These are phyloP conservation scores for Blastobotrys muscicola DNA, from an alignment of 805 yeast species.

Conservation along the genomic window DNA sequence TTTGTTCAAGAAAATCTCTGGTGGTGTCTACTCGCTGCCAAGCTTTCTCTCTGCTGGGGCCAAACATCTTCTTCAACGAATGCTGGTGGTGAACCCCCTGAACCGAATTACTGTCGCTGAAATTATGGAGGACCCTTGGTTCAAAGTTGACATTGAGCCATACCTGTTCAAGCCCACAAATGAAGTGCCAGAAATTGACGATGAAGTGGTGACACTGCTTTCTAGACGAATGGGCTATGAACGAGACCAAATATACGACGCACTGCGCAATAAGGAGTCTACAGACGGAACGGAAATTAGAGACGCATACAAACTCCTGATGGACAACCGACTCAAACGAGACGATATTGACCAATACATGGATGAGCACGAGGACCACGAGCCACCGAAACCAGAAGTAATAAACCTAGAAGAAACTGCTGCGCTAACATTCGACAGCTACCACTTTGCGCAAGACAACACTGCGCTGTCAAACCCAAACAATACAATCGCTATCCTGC, in stretches of 20 bases:
- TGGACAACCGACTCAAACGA: constrained; percentile 47
- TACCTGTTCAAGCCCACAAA: constrained; percentile 41
- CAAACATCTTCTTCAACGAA: constrained; percentile 66
- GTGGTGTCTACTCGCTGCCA: constrained; percentile 88
- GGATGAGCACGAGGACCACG: constrained; percentile 4
- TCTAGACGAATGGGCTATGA: constrained; percentile 84
- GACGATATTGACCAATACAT: constrained; percentile 16
- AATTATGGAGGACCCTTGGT: constrained; percentile 93
- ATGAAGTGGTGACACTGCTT: constrained; percentile 63
- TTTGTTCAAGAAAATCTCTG: constrained; percentile 80
- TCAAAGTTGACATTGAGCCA: constrained; percentile 68
- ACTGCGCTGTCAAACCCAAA: constrained; percentile 38
- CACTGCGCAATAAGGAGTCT: constrained; percentile 36
- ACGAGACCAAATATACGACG: constrained; percentile 68
- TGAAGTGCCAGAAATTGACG: constrained; percentile 44
- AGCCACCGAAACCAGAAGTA: constrained; percentile 4
- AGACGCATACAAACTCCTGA: constrained; percentile 75
- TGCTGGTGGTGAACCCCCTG: constrained; percentile 91
- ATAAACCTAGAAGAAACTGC: constrained; percentile 24
- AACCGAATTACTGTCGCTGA: constrained; percentile 89
- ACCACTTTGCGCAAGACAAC: constrained; percentile 28
- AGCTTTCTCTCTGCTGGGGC: constrained; percentile 82
- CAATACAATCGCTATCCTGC: constrained; percentile 84
- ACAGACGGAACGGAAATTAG: constrained; percentile 52
- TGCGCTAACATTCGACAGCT: constrained; percentile 30